phyloP scores from a whole-genome alignment of 2,329 filamentous ascomycete genomes.

The Trichoderma polysporum region DNA sequence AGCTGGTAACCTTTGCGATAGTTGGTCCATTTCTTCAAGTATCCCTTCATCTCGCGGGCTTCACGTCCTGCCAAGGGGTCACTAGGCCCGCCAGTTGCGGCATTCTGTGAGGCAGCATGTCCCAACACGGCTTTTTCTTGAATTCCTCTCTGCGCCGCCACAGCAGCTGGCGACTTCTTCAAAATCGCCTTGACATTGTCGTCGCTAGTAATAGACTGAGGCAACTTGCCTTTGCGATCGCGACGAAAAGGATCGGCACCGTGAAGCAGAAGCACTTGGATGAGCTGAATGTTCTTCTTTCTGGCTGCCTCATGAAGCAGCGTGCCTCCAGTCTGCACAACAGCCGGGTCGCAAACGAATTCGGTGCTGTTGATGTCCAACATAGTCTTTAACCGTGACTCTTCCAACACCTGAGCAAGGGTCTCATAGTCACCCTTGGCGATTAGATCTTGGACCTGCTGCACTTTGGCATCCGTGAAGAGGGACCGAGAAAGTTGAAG shows the following conservation, averaged over 20 bases:
- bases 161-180: slow-evolving; percentile 91
- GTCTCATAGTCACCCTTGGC: slow-evolving; percentile 70
- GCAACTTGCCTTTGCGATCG: slow-evolving; percentile 91
- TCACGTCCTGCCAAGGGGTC: slow-evolving; percentile 75
- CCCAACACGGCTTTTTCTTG: slow-evolving; percentile 96
- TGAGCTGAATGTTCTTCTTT: slow-evolving; percentile 81
- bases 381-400: slow-evolving; percentile 79
- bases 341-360: slow-evolving; percentile 76
- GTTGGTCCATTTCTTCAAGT: slow-evolving; percentile 99
- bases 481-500: slow-evolving; percentile 86
- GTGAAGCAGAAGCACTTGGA: slow-evolving; percentile 86
- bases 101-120: slow-evolving; percentile 60
- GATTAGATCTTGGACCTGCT: slow-evolving; percentile 79
- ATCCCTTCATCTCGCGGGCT: slow-evolving; percentile 95
- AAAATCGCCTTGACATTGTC: slow-evolving; percentile 84
- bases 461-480: slow-evolving; percentile 83
- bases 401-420: slow-evolving; percentile 77
- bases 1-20: slow-evolving; percentile 97
- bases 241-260: slow-evolving; percentile 94
- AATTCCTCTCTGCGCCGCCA: slow-evolving; percentile 89
- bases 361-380: slow-evolving; percentile 92
- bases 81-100: slow-evolving; percentile 51
- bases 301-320: slow-evolving; percentile 90
- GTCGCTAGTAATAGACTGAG: slow-evolving; percentile 95
- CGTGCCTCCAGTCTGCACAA: slow-evolving; percentile 81